Evolutionary conservation across 352 stramenopile genomes (phyloP).

Genomic region (Globisporangium cylindrosporum): DNA sequence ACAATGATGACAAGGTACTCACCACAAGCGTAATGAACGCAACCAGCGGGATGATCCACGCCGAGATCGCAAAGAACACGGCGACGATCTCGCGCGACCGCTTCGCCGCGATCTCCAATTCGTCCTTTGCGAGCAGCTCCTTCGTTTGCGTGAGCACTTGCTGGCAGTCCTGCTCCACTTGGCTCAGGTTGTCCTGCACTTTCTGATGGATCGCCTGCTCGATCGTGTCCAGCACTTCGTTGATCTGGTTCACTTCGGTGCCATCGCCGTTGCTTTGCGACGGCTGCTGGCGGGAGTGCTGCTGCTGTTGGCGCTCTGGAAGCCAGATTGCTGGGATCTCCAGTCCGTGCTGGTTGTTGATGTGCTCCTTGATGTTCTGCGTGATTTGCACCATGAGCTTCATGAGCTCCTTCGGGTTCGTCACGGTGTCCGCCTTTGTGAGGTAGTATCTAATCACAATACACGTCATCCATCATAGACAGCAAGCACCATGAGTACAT

Average conservation of each 20-base stretch:
- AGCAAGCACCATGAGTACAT: not conserved
- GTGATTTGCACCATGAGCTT: constrained; percentile 70
- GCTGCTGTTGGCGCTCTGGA: constrained; percentile 13
- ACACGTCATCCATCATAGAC: not conserved
- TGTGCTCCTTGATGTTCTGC: constrained; percentile 61
- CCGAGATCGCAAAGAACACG: constrained; percentile 37
- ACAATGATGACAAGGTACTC: constrained; percentile 6
- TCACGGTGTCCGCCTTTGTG: constrained; percentile 63
- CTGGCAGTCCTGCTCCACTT: constrained; percentile 47
- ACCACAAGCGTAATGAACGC: constrained; percentile 45
- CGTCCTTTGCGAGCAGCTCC: constrained; percentile 32
- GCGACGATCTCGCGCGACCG: constrained; percentile 42
- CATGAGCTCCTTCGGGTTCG: constrained; percentile 60
- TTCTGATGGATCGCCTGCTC: constrained; percentile 64
- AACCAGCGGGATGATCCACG: constrained; percentile 41
- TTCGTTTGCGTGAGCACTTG: constrained; percentile 28
- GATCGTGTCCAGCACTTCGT: constrained; percentile 34
- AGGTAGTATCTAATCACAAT: constrained; percentile 38
- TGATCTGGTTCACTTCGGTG: constrained; percentile 46
- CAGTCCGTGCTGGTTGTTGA: constrained; percentile 64
- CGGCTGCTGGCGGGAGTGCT: constrained; percentile 6
- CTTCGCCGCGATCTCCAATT: constrained; percentile 39
- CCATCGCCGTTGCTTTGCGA: constrained; percentile 20
- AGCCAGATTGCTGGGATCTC: constrained; percentile 64
- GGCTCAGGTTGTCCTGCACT: constrained; percentile 61